Base-by-base conservation (phyloP, 179 eudicot genomes). In the Heliamphora pulchella region DNA sequence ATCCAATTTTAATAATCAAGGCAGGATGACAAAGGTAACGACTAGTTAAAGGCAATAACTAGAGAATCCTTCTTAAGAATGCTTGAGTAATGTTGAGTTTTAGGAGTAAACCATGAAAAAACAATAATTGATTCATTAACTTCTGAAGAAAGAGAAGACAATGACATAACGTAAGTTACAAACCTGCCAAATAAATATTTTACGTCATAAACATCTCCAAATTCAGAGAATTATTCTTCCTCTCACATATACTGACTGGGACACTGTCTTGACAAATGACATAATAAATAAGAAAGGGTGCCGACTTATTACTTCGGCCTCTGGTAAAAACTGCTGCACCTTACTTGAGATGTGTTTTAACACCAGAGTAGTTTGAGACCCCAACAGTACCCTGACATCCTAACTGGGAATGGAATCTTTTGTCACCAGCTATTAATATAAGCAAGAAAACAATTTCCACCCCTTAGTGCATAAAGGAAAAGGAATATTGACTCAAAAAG, bases 71-170 rank as follows among this genome's bases (percentile, higher is more conserved):
- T 54, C 41, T 72, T 51, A 22, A 72, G 11, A 50, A 48, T 72
- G 44, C 76, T 51, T 5, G 20, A 74, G 48, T 39, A 7, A 5
- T 5, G 5, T 17, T 8, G 18, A 14, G 50, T 20, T 53, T 50
- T 47, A 39, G 2, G 14, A 51, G 57, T 13, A 18, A 9, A 8
- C 41, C 57, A 22, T 63, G 67, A 41, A 51, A 44, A 4, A 15
- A 53, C 57, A 72, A 51, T 20, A 50, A 3, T 53, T 72, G 53
- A 51, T 72, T 14, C 75, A 72, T 72, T 54, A 72, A 72, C 75
- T 72, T 51, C 9, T 20, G 75, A 72, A 72, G 39, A 41, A 59
- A 70, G 41, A 58, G 67, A 75, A 75, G 20, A 10, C 41, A 74
- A 59, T 2, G 8, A 15, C 44, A 58, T 17, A 55, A 75, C 7